Conservation (phyloP, 2,329 filamentous ascomycete genomes). For the Rhynchosporium graminicola region DNA sequence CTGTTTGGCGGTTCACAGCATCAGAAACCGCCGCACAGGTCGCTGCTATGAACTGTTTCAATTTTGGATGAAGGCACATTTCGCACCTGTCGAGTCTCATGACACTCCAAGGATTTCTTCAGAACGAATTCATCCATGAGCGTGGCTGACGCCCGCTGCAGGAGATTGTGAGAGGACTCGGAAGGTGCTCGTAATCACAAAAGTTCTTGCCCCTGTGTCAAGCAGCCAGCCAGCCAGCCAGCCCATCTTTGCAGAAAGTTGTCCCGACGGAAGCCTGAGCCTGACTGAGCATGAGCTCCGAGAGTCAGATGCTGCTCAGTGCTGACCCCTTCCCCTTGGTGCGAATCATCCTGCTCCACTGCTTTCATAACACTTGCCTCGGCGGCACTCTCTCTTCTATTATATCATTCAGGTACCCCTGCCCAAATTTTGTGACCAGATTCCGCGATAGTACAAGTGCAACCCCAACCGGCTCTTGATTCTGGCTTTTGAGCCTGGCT, state of each 20-base stretch:
- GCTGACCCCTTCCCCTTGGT: neutral
- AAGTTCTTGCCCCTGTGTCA: conserved; percentile 4
- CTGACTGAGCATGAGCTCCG: neutral
- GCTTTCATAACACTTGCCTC: neutral
- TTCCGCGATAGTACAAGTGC: conserved; percentile 8
- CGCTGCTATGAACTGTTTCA: neutral
- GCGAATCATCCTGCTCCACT: neutral
- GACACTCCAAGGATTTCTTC: conserved; percentile 5
- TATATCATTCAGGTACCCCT: neutral
- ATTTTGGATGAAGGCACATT: conserved; percentile 10
- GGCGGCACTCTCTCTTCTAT: neutral
- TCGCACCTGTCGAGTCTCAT: conserved; percentile 11
- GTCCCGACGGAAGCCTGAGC: conserved; percentile 1
- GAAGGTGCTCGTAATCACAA: neutral
- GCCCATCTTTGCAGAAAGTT: neutral
- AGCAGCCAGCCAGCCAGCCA: neutral
- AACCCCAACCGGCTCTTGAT: neutral
- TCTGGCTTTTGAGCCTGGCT: neutral
- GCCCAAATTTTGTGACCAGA: neutral
- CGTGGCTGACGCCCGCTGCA: neutral
- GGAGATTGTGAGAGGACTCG: neutral
- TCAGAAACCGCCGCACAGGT: conserved; percentile 9
- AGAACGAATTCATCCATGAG: conserved; percentile 6
- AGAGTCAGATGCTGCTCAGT: conserved; percentile 8
- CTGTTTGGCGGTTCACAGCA: conserved; percentile 2